Evolutionary conservation across 257 asterid genomes (phyloP), one percentile per base, ranked within the genome.

Genomic region (Cruciata laevipes): DNA sequence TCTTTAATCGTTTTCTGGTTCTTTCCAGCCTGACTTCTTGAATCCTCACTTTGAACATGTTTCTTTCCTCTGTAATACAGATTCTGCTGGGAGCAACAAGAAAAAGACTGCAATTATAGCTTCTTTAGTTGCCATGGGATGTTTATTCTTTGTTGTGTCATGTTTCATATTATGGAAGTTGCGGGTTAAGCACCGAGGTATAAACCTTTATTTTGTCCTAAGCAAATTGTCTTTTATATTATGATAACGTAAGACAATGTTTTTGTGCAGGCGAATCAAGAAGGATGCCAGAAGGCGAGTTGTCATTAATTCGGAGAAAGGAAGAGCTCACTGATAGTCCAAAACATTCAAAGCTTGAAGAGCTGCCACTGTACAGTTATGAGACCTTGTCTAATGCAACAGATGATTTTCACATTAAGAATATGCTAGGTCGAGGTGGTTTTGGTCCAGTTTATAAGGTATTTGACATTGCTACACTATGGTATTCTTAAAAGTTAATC

Each of bases 401-500:
- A 1, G 55, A 76, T 33, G 65, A 68, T 55, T 88, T 88, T 68
- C 75, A 80, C 20, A 61, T 71, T 3, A 75, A 59, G 7, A 81
- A 65, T 57, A 73, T 67, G 80, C 83, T 86, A 27, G 90, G 90
- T 49, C 75, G 65, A 82, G 93, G 93, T 23, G 95, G 93, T 38
- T 88, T 88, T 80, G 90, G 89, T 71, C 75, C 80, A 7, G 96
- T 88, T n/a, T 88, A 71, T 70, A 86, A 81, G 88, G 95, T 86
- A 77, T 53, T 7, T 20, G 16, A 12, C 37, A 8, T 40, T 58
- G n/a, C 53, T 51, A 5, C 17, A 10, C 27, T 21, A 49, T 17
- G 25, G n/a, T 12, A 16, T 49, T 38, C 0, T 16, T 27, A 1
- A n/a, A 47, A 11, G n/a, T 53, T 27, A 2, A 27, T 1, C 18